phyloP scores from a whole-genome alignment of 2,329 filamentous ascomycete species.

The Penicillium sp. region DNA sequence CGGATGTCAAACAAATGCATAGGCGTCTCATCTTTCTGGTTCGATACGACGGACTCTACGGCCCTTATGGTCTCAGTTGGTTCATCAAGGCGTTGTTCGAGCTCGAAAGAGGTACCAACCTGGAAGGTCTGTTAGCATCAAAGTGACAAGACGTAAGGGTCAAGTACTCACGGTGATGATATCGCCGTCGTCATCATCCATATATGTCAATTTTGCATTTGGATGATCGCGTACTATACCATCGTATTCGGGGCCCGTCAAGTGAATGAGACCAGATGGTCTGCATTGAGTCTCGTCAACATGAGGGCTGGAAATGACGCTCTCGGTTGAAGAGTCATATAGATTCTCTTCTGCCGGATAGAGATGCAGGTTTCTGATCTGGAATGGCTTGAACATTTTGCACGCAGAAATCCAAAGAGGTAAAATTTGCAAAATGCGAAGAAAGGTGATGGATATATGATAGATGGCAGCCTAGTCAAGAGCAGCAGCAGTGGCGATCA shows the following conservation, averaged over 20 bases:
- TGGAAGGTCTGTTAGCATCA: conserved; percentile 17
- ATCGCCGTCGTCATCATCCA: conserved; percentile 46
- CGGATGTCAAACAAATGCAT: conserved; percentile 48
- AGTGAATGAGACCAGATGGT: conserved; percentile 33
- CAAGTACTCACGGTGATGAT: conserved; percentile 38
- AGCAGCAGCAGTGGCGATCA: conserved; percentile 11
- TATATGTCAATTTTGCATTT: conserved; percentile 40
- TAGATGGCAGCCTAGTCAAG: conserved; percentile 7
- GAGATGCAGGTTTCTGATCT: conserved; percentile 34
- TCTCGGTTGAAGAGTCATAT: conserved; percentile 15
- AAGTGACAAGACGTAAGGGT: not conserved
- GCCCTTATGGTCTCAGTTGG: conserved; percentile 22
- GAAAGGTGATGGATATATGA: not conserved
- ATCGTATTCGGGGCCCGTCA: conserved; percentile 43
- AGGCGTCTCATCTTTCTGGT: conserved; percentile 19
- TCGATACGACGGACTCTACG: conserved; percentile 9
- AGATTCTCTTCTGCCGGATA: conserved; percentile 18
- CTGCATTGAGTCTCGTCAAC: conserved; percentile 10
- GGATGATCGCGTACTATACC: conserved; percentile 37
- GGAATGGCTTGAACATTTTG: conserved; percentile 39
- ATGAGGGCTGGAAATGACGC: conserved; percentile 3
- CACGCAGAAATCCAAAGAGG: not conserved
- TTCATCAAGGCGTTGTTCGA: conserved; percentile 44
- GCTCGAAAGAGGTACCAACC: conserved; percentile 47
- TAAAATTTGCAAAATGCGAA: not conserved